Percentiles rank a stretch among this genome's conserved stretches.
phyloP scores from a whole-genome alignment of 225 moss, liverwort and hornwort species.

The Marchantia polymorpha region DNA sequence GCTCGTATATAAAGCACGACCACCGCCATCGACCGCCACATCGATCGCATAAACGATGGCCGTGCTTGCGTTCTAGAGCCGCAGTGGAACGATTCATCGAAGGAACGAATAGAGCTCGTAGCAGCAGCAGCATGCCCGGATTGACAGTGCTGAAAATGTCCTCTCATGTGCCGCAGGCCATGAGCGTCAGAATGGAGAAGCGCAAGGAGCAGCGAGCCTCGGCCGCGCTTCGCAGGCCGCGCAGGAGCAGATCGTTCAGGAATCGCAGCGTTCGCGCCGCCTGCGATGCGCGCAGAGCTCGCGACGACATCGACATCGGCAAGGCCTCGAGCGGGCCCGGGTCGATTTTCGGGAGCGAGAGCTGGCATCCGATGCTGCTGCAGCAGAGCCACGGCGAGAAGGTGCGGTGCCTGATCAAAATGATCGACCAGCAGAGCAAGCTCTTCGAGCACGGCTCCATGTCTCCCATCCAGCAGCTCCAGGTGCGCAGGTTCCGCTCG shows the following conservation, averaged over 20 bases:
- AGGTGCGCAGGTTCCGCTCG: neutral
- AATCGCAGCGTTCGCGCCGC: neutral
- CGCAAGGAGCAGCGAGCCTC: neutral
- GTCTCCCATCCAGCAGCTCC: neutral
- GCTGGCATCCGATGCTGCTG: neutral
- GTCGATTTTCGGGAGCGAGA: neutral
- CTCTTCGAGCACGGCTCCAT: neutral
- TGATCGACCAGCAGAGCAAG: neutral
- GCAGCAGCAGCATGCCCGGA: neutral
- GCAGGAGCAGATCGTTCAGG: neutral
- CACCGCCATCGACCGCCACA: too few species aligned
- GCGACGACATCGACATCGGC: neutral
- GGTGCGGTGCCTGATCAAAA: neutral
- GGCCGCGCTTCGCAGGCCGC: neutral
- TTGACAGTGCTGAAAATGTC: neutral
- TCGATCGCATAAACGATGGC: too few species aligned
- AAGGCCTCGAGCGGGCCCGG: neutral
- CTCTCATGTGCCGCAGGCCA: neutral
- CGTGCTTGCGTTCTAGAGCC: too few species aligned
- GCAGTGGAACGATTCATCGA: too few species aligned
- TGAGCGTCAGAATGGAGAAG: neutral
- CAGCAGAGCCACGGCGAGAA: neutral
- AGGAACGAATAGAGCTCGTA: too few species aligned
- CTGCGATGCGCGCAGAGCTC: too few species aligned
- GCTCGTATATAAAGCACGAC: too few species aligned